A percentile compares a stretch with the other conserved stretches of the same genome.
Conservation (phyloP, 2,329 filamentous ascomycete species). For the Thelonectria discophora region DNA sequence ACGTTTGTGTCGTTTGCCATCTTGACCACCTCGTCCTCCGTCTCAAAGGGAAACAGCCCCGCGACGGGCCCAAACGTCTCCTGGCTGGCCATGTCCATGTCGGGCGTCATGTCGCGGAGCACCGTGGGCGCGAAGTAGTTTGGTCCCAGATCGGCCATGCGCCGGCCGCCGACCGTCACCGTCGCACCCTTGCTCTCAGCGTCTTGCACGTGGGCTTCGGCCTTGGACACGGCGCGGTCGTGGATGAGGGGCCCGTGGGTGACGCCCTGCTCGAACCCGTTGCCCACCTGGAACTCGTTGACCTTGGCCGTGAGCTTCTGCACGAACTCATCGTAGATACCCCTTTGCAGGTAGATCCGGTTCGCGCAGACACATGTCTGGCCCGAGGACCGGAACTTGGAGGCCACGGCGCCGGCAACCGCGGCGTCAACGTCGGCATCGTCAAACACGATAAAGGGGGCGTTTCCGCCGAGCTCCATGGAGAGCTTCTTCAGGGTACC, state of each 20-base stretch:
- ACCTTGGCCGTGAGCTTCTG: conserved; percentile 76
- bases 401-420: conserved; percentile 82
- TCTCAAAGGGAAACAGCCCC: conserved; percentile 86
- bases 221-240: conserved; percentile 81
- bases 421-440: conserved; percentile 89
- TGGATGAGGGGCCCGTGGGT: conserved; percentile 90
- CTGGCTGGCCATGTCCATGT: conserved; percentile 86
- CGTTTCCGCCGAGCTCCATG: conserved; percentile 93
- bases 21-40: conserved; percentile 86
- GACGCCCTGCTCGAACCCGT: conserved; percentile 73
- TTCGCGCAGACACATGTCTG: conserved; percentile 96
- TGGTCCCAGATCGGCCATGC: conserved; percentile 74
- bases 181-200: conserved; percentile 80
- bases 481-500: conserved; percentile 84
- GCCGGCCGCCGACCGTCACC: conserved; percentile 78
- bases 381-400: conserved; percentile 93
- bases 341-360: conserved; percentile 80
- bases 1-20: conserved; percentile 86
- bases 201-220: conserved; percentile 81
- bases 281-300: conserved; percentile 76
- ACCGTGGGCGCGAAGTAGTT: conserved; percentile 95
- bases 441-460: conserved; percentile 96
- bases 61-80: conserved; percentile 97
- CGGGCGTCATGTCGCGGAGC: conserved; percentile 82
- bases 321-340: conserved; percentile 80